Conservation (phyloP, 441 rosid genomes). For the Biscutella laevigata region DNA sequence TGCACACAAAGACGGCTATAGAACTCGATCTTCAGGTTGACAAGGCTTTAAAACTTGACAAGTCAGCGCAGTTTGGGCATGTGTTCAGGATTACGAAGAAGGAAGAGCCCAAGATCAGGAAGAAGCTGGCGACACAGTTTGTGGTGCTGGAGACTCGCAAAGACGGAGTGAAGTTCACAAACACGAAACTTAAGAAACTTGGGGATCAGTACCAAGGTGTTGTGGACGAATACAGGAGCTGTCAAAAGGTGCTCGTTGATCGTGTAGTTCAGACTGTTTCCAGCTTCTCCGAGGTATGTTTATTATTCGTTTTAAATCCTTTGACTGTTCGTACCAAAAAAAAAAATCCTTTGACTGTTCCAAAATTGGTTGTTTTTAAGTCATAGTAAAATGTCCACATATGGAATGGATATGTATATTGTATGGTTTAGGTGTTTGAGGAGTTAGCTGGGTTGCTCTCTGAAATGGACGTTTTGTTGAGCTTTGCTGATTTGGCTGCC, state of each 20-base stretch:
- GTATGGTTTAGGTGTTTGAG: slow-evolving; percentile 65
- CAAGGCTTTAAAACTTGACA: slow-evolving; percentile 83
- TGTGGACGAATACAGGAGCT: slow-evolving; percentile 69
- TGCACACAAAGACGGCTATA: slow-evolving; percentile 75
- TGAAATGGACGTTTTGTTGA: slow-evolving; percentile 85
- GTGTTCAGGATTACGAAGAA: slow-evolving; percentile 95
- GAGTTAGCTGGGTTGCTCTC: slow-evolving; percentile 67
- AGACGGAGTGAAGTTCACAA: slow-evolving; percentile 97
- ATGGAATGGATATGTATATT: background rate
- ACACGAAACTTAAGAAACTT: slow-evolving; percentile 82
- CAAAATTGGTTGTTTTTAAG: background rate
- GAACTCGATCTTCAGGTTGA: slow-evolving; percentile 81
- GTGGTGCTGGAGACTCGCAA: slow-evolving; percentile 92
- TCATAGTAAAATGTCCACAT: background rate
- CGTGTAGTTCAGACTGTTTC: slow-evolving; percentile 73
- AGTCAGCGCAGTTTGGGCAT: slow-evolving; percentile 89
- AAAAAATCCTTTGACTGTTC: too few species aligned
- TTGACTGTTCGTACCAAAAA: too few species aligned
- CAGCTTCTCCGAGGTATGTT: slow-evolving; percentile 73
- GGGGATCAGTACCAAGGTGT: slow-evolving; percentile 84
- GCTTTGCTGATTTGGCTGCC: slow-evolving; percentile 95
- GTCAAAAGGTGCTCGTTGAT: slow-evolving; percentile 75
- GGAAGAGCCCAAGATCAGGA: slow-evolving; percentile 95
- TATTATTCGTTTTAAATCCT: background rate
- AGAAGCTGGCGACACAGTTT: slow-evolving; percentile 75